Percentiles rank a stretch among this genome's conserved stretches.
phyloP scores from a whole-genome alignment of 768 basidiomycete genomes.

The Suillus hirtellus region DNA sequence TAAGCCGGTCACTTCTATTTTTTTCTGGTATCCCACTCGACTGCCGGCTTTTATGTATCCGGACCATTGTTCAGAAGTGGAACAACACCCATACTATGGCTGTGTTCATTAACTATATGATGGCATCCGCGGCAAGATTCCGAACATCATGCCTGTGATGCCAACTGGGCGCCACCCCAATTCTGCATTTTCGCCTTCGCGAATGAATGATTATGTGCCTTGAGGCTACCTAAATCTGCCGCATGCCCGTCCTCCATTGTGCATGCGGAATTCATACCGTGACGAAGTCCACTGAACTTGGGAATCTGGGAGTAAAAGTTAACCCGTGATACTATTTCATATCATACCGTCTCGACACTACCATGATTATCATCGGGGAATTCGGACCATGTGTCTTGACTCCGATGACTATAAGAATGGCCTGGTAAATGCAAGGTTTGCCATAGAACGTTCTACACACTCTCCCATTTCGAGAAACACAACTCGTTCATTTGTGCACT shows the following conservation, averaged over 20 bases:
- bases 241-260: background rate
- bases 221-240: background rate
- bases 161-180: background rate
- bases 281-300: background rate
- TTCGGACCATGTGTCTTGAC: background rate
- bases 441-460: background rate
- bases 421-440: background rate
- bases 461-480: background rate
- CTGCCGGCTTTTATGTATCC: background rate
- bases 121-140: background rate
- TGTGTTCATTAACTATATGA: background rate
- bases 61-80: background rate
- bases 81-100: background rate
- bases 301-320: background rate
- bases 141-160: background rate
- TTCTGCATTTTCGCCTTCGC: background rate
- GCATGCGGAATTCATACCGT: background rate
- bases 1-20: background rate
- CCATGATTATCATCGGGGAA: no score
- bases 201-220: background rate
- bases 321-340: background rate
- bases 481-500: no score
- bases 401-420: slow-evolving; percentile 5
- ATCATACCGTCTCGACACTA: background rate
- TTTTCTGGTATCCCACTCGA: background rate